Percentiles rank a stretch among this genome's conserved stretches.
Evolutionary conservation across 1,284 basidiomycete genomes (phyloP).

Genomic region (Cryptococcus jaspeensis): DNA sequence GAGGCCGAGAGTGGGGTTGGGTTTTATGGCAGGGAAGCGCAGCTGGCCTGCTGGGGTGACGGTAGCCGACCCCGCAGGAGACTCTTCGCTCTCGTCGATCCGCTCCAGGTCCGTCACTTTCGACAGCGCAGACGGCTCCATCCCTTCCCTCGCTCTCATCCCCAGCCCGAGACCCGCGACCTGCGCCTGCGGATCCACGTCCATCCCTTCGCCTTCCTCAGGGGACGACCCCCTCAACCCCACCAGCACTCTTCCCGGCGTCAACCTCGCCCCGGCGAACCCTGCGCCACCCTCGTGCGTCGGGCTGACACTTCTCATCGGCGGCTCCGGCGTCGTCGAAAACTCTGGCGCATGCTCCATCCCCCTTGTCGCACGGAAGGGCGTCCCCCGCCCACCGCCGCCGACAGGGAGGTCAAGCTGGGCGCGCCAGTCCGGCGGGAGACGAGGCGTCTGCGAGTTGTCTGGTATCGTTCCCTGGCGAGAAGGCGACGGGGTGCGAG

Average conservation of each 20-base stretch:
- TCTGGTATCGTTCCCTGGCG: conserved; percentile 31
- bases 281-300: not conserved
- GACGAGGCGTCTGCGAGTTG: conserved; percentile 32
- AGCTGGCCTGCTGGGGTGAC: not conserved
- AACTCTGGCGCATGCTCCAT: conserved; percentile 12
- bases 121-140: not conserved
- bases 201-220: not conserved
- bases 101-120: conserved; percentile 15
- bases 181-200: not conserved
- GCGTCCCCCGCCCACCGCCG: not conserved
- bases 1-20: not conserved
- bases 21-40: conserved; percentile 6
- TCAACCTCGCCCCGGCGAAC: conserved; percentile 2
- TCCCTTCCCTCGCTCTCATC: not conserved
- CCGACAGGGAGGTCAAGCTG: not conserved
- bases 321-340: conserved; percentile 17
- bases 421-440: conserved; percentile 12
- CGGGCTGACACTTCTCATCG: not conserved
- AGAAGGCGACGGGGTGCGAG: conserved; percentile 34
- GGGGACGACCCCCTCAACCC: not conserved
- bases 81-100: conserved; percentile 19
- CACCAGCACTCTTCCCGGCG: conserved; percentile 7
- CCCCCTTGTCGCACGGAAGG: not conserved
- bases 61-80: not conserved
- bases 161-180: not conserved